These are phyloP conservation scores for Smittium mucronatum DNA, from an alignment of 371 early-diverging fungal species.

Conservation along the genomic window DNA sequence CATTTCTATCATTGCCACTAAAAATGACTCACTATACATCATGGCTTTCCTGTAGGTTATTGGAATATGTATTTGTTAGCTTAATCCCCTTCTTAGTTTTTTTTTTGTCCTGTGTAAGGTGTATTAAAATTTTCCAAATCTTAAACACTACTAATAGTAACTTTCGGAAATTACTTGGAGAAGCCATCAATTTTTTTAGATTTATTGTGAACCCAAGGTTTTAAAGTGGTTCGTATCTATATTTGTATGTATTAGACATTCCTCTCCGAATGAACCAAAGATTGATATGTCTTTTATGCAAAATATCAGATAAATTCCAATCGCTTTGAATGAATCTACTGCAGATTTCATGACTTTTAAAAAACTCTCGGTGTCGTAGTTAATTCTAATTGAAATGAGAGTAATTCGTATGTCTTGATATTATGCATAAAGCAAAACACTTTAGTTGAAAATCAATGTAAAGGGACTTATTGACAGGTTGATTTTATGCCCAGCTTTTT, in stretches of 20 bases:
- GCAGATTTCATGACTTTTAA: neutral
- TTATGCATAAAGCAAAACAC: neutral
- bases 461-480: neutral
- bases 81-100: neutral
- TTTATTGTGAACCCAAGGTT: slow-evolving; percentile 18
- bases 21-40: neutral
- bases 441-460: neutral
- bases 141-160: slow-evolving; percentile 31
- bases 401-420: neutral
- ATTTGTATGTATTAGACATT: neutral
- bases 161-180: slow-evolving; percentile 27
- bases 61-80: neutral
- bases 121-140: slow-evolving; percentile 11
- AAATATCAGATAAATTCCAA: neutral
- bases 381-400: neutral
- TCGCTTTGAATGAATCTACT: neutral
- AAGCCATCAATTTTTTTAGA: slow-evolving; percentile 17
- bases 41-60: slow-evolving; percentile 3
- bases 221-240: neutral
- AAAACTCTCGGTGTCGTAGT: neutral
- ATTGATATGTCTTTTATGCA: neutral
- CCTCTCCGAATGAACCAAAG: neutral
- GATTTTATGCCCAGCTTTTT: neutral
- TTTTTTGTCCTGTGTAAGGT: neutral
- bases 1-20: neutral